Evolutionary conservation across 768 basidiomycete genomes (phyloP).

Genomic region (Lepiota subincarnata): DNA sequence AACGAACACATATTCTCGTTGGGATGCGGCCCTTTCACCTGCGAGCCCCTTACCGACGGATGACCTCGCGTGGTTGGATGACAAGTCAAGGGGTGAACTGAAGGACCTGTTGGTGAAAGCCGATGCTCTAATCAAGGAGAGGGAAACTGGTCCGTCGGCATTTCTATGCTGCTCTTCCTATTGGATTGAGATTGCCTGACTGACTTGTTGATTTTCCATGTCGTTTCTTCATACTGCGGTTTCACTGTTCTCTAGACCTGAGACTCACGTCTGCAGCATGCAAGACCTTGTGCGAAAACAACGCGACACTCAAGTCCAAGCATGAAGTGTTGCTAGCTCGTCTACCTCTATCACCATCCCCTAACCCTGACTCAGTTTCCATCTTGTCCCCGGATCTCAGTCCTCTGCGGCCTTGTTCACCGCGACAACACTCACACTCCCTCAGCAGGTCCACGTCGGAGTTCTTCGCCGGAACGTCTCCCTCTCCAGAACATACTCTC

Average conservation of each 20-base stretch:
- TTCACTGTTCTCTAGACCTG: slow-evolving; percentile 43
- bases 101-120: slow-evolving; percentile 67
- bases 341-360: slow-evolving; percentile 44
- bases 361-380: slow-evolving; percentile 19
- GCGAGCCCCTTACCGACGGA: slow-evolving; percentile 26
- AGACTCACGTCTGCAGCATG: slow-evolving; percentile 62
- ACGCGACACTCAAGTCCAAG: slow-evolving; percentile 61
- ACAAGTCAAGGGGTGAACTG: slow-evolving; percentile 71
- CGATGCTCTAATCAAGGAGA: slow-evolving; percentile 68
- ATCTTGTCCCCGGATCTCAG: slow-evolving; percentile 34
- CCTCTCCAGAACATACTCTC: slow-evolving; percentile 1
- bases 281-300: slow-evolving; percentile 68
- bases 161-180: slow-evolving; percentile 1
- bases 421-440: not conserved
- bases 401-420: slow-evolving; percentile 16
- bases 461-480: slow-evolving; percentile 1
- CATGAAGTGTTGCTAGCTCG: slow-evolving; percentile 70
- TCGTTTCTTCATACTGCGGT: not conserved
- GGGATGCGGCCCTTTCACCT: slow-evolving; percentile 31
- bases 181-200: not conserved
- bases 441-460: slow-evolving; percentile 16
- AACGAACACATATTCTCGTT: slow-evolving; percentile 30
- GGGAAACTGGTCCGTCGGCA: slow-evolving; percentile 62
- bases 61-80: slow-evolving; percentile 44
- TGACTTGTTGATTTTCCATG: slow-evolving; percentile 2